Conservation (phyloP, 2,329 filamentous ascomycete species). For the Penicillium sp. region DNA sequence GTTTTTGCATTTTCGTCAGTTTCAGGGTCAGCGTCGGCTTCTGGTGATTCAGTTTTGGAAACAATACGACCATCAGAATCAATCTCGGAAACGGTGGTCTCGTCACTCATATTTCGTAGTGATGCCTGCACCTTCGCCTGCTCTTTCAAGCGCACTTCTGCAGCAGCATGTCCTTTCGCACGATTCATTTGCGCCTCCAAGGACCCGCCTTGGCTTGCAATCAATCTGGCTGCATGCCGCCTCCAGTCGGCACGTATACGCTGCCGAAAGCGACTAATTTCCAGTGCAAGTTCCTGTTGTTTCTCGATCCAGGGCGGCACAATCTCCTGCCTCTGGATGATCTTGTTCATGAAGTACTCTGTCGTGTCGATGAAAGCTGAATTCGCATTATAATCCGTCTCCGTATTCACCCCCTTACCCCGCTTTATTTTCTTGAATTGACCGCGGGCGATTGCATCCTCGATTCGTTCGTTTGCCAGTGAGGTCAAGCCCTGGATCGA, state of each 20-base stretch:
- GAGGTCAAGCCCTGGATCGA: conserved; percentile 78
- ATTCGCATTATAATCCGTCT: conserved; percentile 78
- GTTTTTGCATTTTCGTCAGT: conserved; percentile 9
- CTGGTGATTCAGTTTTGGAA: conserved; percentile 5
- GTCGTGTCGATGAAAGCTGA: conserved; percentile 95
- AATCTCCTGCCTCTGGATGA: conserved; percentile 94
- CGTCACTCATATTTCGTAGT: conserved; percentile 16
- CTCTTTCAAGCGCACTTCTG: conserved; percentile 60
- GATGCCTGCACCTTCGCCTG: conserved; percentile 30
- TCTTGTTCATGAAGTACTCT: conserved; percentile 98
- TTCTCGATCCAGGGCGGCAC: conserved; percentile 99
- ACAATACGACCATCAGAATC: conserved; percentile 31
- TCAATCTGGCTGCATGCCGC: conserved; percentile 76
- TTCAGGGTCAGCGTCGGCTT: not conserved
- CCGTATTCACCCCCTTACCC: conserved; percentile 70
- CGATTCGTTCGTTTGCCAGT: conserved; percentile 88
- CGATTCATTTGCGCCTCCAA: conserved; percentile 72
- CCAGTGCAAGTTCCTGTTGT: conserved; percentile 82
- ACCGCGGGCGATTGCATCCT: conserved; percentile 88
- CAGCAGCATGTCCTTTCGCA: conserved; percentile 74
- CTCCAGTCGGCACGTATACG: conserved; percentile 83
- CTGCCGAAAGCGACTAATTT: conserved; percentile 70
- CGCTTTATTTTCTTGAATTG: conserved; percentile 85
- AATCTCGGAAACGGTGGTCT: conserved; percentile 21
- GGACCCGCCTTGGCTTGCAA: conserved; percentile 75